Evolutionary conservation across 257 asterid species (phyloP).

Genomic region (Ballota nigra): DNA sequence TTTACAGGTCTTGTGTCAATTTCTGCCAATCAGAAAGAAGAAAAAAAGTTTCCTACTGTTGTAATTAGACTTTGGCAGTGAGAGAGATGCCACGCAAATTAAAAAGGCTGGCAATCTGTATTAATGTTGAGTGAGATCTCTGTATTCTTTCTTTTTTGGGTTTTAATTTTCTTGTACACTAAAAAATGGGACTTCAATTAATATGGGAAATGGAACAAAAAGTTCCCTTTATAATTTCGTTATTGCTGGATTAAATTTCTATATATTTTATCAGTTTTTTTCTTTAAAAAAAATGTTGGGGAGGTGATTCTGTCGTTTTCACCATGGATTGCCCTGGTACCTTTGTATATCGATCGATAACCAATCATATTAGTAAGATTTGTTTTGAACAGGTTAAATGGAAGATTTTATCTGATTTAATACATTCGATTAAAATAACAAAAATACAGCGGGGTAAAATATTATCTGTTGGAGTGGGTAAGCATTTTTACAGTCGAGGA

Average conservation of each 20-base stretch:
- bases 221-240: background rate
- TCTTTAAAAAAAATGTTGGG: too few relatives aligned
- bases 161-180: slow-evolving; percentile 14
- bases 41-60: background rate
- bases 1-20: background rate
- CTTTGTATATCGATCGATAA: too few relatives aligned
- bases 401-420: too few relatives aligned
- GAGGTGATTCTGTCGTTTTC: too few relatives aligned
- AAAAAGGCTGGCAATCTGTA: slow-evolving; percentile 10
- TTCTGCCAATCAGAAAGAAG: slow-evolving; percentile 3
- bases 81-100: slow-evolving; percentile 14
- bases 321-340: too few relatives aligned
- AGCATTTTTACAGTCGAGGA: too few relatives aligned
- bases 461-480: too few relatives aligned
- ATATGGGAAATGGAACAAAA: background rate
- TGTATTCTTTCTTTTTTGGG: slow-evolving; percentile 21
- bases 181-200: background rate
- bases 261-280: background rate
- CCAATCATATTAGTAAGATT: too few relatives aligned
- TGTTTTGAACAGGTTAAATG: too few relatives aligned
- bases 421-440: too few relatives aligned
- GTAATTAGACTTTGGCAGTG: slow-evolving; percentile 16
- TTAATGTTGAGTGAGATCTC: slow-evolving; percentile 22
- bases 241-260: background rate
- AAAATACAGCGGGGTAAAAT: too few relatives aligned